Evolutionary conservation across 495 filamentous ascomycete genomes (phyloP), one percentile per base, ranked within the genome.

Genomic region (Diplogelasinospora grovesii): DNA sequence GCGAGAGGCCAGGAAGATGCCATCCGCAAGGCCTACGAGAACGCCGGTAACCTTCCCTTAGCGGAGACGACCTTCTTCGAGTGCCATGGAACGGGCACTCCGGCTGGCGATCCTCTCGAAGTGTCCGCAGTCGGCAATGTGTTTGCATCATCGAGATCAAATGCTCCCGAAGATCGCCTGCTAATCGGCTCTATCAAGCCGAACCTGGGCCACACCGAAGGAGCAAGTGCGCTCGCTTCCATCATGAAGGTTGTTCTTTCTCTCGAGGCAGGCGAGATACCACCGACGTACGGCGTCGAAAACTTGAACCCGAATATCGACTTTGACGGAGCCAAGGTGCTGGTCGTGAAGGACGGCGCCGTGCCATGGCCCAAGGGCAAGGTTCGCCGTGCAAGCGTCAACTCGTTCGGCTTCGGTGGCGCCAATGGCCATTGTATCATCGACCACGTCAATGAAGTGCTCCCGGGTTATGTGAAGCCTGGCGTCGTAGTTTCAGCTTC

Each of bases 181-280:
- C n/a, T n/a, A n/a, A 39, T 39, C 7, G 77, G 75, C 9, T 74
- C 74, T 0, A 57, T 77, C 0, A 79, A 81, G 45, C 65, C 67
- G 0, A 75, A 77, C 36, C 65, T 78, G 9, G 74, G 76, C 3
- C 77, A 81, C 49, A 35, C 64, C 1, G 77, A 78, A 50, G 71
- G 62, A 2, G 60, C 68, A 0, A 64, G 62, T 20, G 75, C 76
- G 9, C 56, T 81, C 8, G 61, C 69, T 3, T 67, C 64, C 5
- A 42, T 80, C 3, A 73, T 80, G 26, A 80, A 81, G 41, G 13
- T 46, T 14, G 18, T 43, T 45, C 41, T 77, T 31, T 69, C 71
- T 39, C 56, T 81, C 8, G 73, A 81, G 35, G 69, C 64, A 36
- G 68, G 65, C 7, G 44, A 61, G 27, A 66, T 73, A 41, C 54